Evolutionary conservation across 139 green algal genomes (phyloP), one percentile per base, ranked within the genome.

Genomic region (Volvox reticuliferus): DNA sequence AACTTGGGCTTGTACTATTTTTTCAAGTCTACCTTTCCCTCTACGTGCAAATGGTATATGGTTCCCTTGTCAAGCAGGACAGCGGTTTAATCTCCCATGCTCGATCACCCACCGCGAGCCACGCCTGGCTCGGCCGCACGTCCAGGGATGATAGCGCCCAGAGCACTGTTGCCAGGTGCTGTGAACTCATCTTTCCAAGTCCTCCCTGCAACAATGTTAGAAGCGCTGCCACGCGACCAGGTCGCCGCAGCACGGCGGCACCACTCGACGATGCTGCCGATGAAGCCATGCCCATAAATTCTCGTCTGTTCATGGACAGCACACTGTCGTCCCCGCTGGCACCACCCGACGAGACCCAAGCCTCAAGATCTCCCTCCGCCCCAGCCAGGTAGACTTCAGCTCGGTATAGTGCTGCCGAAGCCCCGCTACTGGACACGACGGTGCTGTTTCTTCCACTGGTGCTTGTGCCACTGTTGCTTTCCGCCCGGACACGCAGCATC

Each of bases 21-120:
- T 55, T 55, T 55, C n/a, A 55, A 14, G 44, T 55, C 44, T 9
- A 55, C 44, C 5, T 55, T 55, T 55, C 9, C 44, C 44, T 14
- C 44, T 55, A n/a, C 44, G 44, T 55, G 44, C 44, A 55, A 55
- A 55, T 55, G 44, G 44, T 55, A 5, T 55, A 55, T 55, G 44
- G 44, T 55, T 9, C 5, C n/a, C 44, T 9, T 55, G 44, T 14
- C 44, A 55, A 55, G 44, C 44, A 55, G 44, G 44, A 55, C 44
- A 55, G 44, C 44, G 44, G 44, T 55, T 55, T 9, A 55, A 55
- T 55, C 37, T 19, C 61, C 19, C 81, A 89, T n/a, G n/a, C n/a
- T n/a, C n/a, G n/a, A n/a, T 55, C 37, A 33, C 61, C 19, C 81
- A 89, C 84, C 84, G 79, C 24, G 26, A 89, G 84, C 84, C 84